A percentile compares a stretch with the other conserved stretches of the same genome.
Evolutionary conservation across 2,329 filamentous ascomycete species (phyloP).

Genomic region (Septoria linicola): DNA sequence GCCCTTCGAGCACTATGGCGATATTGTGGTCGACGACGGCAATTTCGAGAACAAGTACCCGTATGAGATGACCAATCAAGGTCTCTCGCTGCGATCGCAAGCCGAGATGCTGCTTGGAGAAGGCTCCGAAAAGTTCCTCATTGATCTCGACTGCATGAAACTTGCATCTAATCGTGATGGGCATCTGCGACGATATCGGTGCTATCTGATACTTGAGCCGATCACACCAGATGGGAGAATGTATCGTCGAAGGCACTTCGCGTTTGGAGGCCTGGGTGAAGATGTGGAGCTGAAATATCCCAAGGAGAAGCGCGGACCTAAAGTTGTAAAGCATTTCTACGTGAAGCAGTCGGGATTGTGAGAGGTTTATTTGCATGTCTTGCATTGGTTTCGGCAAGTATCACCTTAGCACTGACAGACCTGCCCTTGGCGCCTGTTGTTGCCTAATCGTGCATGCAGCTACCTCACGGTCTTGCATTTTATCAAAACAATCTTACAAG

Average conservation of each 20-base stretch:
- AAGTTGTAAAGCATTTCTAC: conserved; percentile 13
- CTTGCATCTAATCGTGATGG: not conserved
- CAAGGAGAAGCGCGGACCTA: not conserved
- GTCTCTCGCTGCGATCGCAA: conserved; percentile 2
- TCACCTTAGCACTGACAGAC: too few species aligned
- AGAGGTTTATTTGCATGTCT: too few species aligned
- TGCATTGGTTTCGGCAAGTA: too few species aligned
- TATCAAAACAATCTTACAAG: too few species aligned
- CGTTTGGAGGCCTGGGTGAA: not conserved
- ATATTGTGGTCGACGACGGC: conserved; percentile 8
- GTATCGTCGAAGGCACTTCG: conserved; percentile 7
- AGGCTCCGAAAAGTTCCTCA: conserved; percentile 12
- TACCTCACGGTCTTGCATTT: too few species aligned
- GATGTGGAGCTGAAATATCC: conserved; percentile 12
- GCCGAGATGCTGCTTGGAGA: conserved; percentile 1
- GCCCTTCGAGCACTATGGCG: conserved; percentile 11
- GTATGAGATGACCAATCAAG: conserved; percentile 17
- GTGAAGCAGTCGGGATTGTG: conserved; percentile 13
- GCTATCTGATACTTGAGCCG: conserved; percentile 15
- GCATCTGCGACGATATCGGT: not conserved
- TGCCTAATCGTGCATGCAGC: too few species aligned
- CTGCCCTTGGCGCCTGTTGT: too few species aligned
- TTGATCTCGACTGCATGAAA: conserved; percentile 15
- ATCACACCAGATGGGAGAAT: not conserved
- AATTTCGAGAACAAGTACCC: conserved; percentile 15